Conservation (phyloP, 2,329 filamentous ascomycete genomes). For the Fusarium sp. region DNA sequence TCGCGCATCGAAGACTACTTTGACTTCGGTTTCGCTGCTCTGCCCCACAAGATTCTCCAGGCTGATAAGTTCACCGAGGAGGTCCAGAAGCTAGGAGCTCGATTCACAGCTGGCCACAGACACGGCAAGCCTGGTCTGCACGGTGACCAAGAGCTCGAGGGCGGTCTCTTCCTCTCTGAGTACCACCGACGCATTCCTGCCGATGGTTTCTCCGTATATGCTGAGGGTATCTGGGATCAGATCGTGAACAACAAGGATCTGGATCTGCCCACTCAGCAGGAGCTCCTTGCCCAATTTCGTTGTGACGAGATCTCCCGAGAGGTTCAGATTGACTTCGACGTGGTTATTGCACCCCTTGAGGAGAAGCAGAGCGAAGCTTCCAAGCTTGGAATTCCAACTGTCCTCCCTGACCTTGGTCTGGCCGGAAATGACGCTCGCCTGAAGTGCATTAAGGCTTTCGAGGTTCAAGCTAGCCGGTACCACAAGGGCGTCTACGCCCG, state of each 20-base stretch:
- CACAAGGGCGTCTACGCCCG: conserved; percentile 94
- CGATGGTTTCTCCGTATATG: conserved; percentile 95
- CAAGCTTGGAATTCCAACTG: conserved; percentile 75
- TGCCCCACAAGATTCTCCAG: conserved; percentile 97
- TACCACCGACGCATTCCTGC: conserved; percentile 97
- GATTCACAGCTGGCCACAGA: conserved; percentile 85
- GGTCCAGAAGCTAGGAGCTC: conserved; percentile 79
- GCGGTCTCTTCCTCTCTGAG: conserved; percentile 88
- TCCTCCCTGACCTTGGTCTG: conserved; percentile 79
- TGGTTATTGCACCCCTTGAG: conserved; percentile 83
- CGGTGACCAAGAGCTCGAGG: conserved; percentile 77
- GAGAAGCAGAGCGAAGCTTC: conserved; percentile 82
- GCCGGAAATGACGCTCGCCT: conserved; percentile 77
- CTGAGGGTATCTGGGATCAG: conserved; percentile 95
- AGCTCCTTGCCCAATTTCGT: conserved; percentile 94
- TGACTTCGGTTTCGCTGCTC: conserved; percentile 90
- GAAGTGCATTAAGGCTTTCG: conserved; percentile 84
- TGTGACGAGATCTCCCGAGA: conserved; percentile 97
- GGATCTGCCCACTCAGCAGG: conserved; percentile 95
- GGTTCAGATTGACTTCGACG: conserved; percentile 85
- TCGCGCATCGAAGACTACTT: conserved; percentile 97
- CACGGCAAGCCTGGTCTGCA: conserved; percentile 71
- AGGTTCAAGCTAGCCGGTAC: conserved; percentile 90
- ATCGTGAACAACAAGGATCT: conserved; percentile 99
- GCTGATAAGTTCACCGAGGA: conserved; percentile 89